These are phyloP conservation scores for Acanthochlamys bracteata DNA, from an alignment of 106 monocot genomes.

Conservation along the genomic window DNA sequence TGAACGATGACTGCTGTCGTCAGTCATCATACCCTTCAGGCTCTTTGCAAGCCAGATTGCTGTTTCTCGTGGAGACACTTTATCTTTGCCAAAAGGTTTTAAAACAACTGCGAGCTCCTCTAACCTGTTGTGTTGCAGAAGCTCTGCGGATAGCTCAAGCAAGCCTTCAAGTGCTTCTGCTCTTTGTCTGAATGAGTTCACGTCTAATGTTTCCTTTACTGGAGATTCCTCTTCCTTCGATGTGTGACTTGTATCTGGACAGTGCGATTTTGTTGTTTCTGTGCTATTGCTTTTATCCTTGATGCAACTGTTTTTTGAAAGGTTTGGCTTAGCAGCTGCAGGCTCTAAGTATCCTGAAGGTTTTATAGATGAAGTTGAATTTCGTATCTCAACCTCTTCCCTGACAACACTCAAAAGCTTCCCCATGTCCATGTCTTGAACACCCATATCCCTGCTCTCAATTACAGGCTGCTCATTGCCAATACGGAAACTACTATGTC, in stretches of 20 bases:
- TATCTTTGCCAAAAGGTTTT: constrained; percentile 87
- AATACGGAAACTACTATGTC: constrained; percentile 88
- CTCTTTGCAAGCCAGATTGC: constrained; percentile 98
- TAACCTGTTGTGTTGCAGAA: constrained; percentile 59
- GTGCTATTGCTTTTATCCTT: constrained; percentile 24
- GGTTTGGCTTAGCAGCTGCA: constrained; percentile 15
- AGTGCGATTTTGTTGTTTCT: constrained; percentile 5
- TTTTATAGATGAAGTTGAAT: constrained; percentile 11
- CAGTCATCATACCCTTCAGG: constrained; percentile 85
- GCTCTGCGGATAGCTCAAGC: constrained; percentile 83
- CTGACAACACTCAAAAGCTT: constrained; percentile 42
- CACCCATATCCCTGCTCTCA: constrained; percentile 40
- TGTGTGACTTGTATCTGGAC: constrained; percentile 11
- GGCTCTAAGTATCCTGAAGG: constrained; percentile 11
- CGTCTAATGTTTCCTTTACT: constrained; percentile 63
- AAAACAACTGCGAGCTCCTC: constrained; percentile 84
- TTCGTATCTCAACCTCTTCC: constrained; percentile 62
- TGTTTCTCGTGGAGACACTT: constrained; percentile 93
- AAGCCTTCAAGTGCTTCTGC: constrained; percentile 94
- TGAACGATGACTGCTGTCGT: constrained; percentile 26
- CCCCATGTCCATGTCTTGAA: constrained; percentile 37
- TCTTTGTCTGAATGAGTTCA: constrained; percentile 77
- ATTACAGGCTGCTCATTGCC: constrained; percentile 50
- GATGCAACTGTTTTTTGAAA: constrained; percentile 14
- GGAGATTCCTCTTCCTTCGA: constrained; percentile 37